phyloP scores from a whole-genome alignment of 768 basidiomycete species.

The Tulasnella calospora region DNA sequence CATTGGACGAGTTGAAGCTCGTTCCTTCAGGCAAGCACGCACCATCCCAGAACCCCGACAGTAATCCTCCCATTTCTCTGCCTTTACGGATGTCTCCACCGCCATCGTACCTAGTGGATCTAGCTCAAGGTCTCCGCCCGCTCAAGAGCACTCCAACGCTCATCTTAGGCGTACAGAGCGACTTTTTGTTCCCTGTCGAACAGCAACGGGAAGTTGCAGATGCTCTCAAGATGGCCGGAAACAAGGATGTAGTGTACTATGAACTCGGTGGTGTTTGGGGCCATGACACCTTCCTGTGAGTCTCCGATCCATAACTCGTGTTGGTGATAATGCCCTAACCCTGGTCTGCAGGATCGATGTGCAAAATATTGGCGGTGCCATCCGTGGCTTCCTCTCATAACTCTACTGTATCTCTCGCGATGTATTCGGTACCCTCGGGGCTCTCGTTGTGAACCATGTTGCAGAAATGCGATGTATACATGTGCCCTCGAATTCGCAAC shows the following conservation, averaged over 20 bases:
- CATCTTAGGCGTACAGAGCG: conserved; percentile 91
- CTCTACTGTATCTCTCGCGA: background rate
- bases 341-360: conserved; percentile 60
- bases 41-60: conserved; percentile 29
- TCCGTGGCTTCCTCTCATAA: conserved; percentile 73
- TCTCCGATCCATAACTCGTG: conserved; percentile 30
- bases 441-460: background rate
- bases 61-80: conserved; percentile 28
- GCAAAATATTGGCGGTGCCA: conserved; percentile 75
- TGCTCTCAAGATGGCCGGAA: conserved; percentile 85
- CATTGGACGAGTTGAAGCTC: conserved; percentile 66
- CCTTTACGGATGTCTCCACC: conserved; percentile 39
- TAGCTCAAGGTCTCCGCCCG: conserved; percentile 73
- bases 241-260: conserved; percentile 85
- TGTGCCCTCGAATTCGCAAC: background rate
- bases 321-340: background rate
- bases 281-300: conserved; percentile 93
- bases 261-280: conserved; percentile 99
- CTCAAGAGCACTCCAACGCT: conserved; percentile 73
- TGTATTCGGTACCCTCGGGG: background rate
- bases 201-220: conserved; percentile 94
- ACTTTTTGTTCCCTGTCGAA: conserved; percentile 94
- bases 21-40: conserved; percentile 32
- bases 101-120: conserved; percentile 66
- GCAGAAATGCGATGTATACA: background rate